Base-by-base conservation (phyloP, 352 stramenopile species). In the Globisporangium spinosum region DNA sequence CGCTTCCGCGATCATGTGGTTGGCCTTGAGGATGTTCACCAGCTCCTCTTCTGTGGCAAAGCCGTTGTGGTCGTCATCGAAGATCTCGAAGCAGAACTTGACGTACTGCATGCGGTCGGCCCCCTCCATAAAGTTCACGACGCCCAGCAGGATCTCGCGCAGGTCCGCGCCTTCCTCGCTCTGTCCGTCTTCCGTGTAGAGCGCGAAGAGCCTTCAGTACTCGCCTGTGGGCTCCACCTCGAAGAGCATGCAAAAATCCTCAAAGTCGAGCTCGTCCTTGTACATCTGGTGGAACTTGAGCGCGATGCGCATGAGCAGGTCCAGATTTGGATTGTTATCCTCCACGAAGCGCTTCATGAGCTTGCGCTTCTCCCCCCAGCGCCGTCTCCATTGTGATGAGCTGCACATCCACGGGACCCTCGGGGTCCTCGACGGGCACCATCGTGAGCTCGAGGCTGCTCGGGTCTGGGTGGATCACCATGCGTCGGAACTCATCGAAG, bases 61-160 rank as follows among this genome's bases (percentile, higher is more conserved):
- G 23, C 86, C 86, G 56, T 94, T 96, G 77, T 93, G 83, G 70
- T 98, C 94, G 62, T 97, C 91, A 69, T 98, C 94, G 62, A 97
- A 98, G 59, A 98, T 90, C 25, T 97, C 91, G 70, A 98, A 98
- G 67, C 90, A 95, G 63, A 98, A 97, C 63, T 93, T 89, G 25
- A 97, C 93, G 17, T 93, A 89, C 74, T 97, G 89, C 25, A 85
- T 82, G 27, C 76, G 80, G 29, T 92, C 81, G 23, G 89, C 78
- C 20, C 73, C 69, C 2, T 78, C 79, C 63, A 97, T 77, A 72
- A 98, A 98, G 64, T 97, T 98, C 57, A 93, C 85, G 13, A 97
- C 85, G 8, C 85, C 89, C 23, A 98, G 83, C 34, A 98, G 77
- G 25, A 98, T 87, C 65, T 98, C 91, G 10, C 89, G 80, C 64